Percentiles rank a stretch among this genome's conserved stretches.
These are phyloP conservation scores for Stagonosporopsis rhizophila DNA, from an alignment of 2,329 filamentous ascomycete genomes.

Conservation along the genomic window DNA sequence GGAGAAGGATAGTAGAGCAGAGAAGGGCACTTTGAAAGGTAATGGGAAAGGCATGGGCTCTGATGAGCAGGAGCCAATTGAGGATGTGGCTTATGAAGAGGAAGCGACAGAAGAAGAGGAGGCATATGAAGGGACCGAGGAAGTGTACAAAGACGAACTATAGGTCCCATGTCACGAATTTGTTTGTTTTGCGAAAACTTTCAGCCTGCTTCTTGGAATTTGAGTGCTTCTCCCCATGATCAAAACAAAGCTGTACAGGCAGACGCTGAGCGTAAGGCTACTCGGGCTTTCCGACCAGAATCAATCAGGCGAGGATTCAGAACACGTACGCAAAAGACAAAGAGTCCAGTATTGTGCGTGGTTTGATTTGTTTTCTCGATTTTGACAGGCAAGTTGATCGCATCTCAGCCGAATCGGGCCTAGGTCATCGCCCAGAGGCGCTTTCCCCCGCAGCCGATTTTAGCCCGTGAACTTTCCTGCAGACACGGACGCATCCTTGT, in stretches of 20 bases:
- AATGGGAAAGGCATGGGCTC: conserved; percentile 56
- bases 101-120: conserved; percentile 21
- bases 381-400: background rate
- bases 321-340: background rate
- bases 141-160: conserved; percentile 52
- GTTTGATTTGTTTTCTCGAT: background rate
- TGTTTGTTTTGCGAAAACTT: no score
- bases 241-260: background rate
- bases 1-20: conserved; percentile 35
- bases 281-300: no score
- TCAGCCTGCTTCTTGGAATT: background rate
- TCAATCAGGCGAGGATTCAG: no score
- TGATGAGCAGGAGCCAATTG: conserved; percentile 21
- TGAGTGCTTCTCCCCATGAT: background rate
- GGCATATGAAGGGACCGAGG: conserved; percentile 48
- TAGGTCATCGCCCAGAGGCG: conserved; percentile 11
- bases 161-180: conserved; percentile 20
- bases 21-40: conserved; percentile 5
- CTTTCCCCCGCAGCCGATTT: conserved; percentile 15
- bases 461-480: conserved; percentile 13
- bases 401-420: conserved; percentile 3
- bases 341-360: no score
- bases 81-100: conserved; percentile 26
- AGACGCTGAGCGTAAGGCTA: background rate
- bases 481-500: conserved; percentile 18